Percentiles rank a stretch among this genome's conserved stretches.
phyloP scores from a whole-genome alignment of 176 grass and related monocot species.

The Saccharum spontaneum region DNA sequence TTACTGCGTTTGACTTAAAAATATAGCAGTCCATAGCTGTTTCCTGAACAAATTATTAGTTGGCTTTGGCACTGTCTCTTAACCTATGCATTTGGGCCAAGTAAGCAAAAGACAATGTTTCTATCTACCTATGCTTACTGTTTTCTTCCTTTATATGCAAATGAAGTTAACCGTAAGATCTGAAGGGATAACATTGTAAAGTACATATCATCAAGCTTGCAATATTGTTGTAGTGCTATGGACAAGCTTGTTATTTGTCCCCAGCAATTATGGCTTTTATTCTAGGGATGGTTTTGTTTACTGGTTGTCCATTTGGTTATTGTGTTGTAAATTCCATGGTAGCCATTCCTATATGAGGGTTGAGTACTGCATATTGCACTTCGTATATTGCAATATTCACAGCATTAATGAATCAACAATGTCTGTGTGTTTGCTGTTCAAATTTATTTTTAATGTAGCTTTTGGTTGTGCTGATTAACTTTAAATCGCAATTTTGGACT shows the following conservation, averaged over 20 bases:
- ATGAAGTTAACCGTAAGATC: slow-evolving; percentile 28
- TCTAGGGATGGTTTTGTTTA: neutral
- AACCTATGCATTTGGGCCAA: slow-evolving; percentile 38
- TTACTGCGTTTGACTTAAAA: slow-evolving; percentile 28
- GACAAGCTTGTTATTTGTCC: slow-evolving; percentile 28
- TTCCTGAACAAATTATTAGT: slow-evolving; percentile 38
- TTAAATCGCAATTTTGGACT: neutral
- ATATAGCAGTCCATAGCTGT: slow-evolving; percentile 16
- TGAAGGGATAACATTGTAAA: slow-evolving; percentile 35
- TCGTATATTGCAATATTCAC: neutral
- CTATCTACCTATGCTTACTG: slow-evolving; percentile 26
- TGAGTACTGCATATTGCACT: neutral
- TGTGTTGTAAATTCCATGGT: neutral
- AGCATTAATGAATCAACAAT: neutral
- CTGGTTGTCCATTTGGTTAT: neutral
- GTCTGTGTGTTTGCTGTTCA: neutral
- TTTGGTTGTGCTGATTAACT: neutral
- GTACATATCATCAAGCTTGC: slow-evolving; percentile 38
- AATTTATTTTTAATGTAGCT: slow-evolving; percentile 9
- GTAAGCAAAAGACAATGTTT: slow-evolving; percentile 39
- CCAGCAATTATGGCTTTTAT: neutral
- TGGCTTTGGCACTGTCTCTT: slow-evolving; percentile 38
- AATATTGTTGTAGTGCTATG: slow-evolving; percentile 27
- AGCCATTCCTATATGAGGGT: neutral
- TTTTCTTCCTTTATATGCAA: slow-evolving; percentile 28